Conservation (phyloP, 164 flowering plant genomes). For the Chloranthus sessilifolius region DNA sequence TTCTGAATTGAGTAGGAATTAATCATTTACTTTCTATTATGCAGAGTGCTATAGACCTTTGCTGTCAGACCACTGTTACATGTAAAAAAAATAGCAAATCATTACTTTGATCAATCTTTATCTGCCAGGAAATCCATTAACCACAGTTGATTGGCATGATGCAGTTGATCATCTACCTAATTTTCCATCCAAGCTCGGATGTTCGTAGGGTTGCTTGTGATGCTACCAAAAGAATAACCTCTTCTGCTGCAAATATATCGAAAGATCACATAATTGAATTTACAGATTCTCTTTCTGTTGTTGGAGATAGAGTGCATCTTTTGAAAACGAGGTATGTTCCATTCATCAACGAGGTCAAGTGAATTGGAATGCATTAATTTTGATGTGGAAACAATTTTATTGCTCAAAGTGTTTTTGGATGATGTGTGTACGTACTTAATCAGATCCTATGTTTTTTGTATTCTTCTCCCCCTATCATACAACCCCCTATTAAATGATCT, state of each 20-base stretch:
- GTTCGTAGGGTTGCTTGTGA: slow-evolving; percentile 55
- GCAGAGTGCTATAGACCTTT: slow-evolving; percentile 68
- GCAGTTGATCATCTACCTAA: slow-evolving; percentile 65
- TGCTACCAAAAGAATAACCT: slow-evolving; percentile 46
- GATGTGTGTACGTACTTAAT: too few relatives aligned
- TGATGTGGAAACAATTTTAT: too few relatives aligned
- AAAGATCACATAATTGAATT: slow-evolving; percentile 57
- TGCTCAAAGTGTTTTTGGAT: too few relatives aligned
- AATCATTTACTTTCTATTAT: slow-evolving; percentile 12
- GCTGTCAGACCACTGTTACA: slow-evolving; percentile 46
- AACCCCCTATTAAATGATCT: too few relatives aligned
- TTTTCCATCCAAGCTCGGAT: slow-evolving; percentile 83
- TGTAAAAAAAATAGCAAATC: slow-evolving; percentile 14
- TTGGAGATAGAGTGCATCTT: slow-evolving; percentile 43
- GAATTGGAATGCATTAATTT: too few relatives aligned
- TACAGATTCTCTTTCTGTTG: slow-evolving; percentile 46
- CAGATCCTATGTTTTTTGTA: too few relatives aligned
- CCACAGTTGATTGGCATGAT: slow-evolving; percentile 18
- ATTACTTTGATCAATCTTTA: slow-evolving; percentile 1
- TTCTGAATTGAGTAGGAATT: not conserved
- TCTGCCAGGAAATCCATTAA: slow-evolving; percentile 1
- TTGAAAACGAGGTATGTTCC: slow-evolving; percentile 49
- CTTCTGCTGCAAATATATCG: slow-evolving; percentile 51
- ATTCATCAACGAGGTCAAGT: not conserved
- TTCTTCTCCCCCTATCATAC: too few relatives aligned